Evolutionary conservation across 345 rosid genomes (phyloP).

Genomic region (Eucalyptus curtisii): DNA sequence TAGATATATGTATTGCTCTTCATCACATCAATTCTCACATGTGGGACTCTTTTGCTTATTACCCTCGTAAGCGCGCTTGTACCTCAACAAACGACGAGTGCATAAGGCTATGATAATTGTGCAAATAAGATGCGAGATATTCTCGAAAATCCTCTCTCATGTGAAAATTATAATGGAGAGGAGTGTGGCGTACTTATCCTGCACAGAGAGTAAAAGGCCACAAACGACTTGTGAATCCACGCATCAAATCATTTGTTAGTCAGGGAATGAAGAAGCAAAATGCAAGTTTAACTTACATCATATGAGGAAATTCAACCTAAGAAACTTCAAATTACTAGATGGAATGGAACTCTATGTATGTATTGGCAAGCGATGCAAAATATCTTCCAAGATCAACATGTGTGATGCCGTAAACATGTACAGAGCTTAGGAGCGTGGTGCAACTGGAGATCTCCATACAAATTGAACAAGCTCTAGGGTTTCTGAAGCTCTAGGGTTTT

Average conservation of each 20-base stretch:
- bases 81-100: neutral
- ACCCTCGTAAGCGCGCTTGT: rapidly evolving
- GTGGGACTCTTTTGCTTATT: neutral
- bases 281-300: neutral
- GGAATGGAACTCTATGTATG: neutral
- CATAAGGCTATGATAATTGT: neutral
- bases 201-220: neutral
- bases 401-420: neutral
- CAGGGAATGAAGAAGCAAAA: neutral
- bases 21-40: neutral
- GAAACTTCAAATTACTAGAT: neutral
- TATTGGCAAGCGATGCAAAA: neutral
- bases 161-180: neutral
- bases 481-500: neutral
- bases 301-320: neutral
- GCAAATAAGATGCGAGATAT: neutral
- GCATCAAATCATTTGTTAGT: neutral
- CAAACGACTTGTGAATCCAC: neutral
- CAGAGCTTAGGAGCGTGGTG: neutral
- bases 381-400: neutral
- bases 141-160: neutral
- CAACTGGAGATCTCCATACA: neutral
- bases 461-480: neutral
- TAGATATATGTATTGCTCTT: neutral
- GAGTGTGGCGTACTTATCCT: neutral